Conservation (phyloP, 331 rosid genomes). For the Malus hybrid region DNA sequence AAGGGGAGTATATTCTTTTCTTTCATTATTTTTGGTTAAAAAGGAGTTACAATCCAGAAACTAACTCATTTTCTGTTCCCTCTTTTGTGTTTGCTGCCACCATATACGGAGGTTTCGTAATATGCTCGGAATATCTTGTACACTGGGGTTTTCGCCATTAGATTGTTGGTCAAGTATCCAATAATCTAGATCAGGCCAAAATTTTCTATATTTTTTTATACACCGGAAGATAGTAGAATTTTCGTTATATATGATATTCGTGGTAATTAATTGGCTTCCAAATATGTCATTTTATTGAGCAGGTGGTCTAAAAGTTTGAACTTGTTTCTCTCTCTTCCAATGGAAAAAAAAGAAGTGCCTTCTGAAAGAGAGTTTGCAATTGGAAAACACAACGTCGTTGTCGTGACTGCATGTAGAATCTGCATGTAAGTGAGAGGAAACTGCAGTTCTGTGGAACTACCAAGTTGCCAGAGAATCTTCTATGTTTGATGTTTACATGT, state of each 20-base stretch:
- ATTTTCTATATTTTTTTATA: too few species aligned
- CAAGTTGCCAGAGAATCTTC: slow-evolving; percentile 49
- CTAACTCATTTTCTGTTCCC: background rate
- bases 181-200: background rate
- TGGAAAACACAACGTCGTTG: slow-evolving; percentile 21
- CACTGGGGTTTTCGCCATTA: background rate
- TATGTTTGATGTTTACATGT: slow-evolving; percentile 18
- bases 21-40: too few species aligned
- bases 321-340: slow-evolving; percentile 23
- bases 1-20: background rate
- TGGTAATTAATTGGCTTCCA: background rate
- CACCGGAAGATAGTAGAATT: too few species aligned
- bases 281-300: slow-evolving; percentile 35
- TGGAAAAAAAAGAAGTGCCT: slow-evolving; percentile 2
- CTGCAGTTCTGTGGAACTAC: slow-evolving; percentile 18
- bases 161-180: background rate
- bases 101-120: background rate
- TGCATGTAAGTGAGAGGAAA: slow-evolving; percentile 19
- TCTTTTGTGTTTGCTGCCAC: background rate
- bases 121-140: background rate
- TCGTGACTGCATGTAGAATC: slow-evolving; percentile 10
- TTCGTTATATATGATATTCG: background rate
- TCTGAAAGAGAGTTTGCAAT: slow-evolving; percentile 19
- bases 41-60: too few species aligned
- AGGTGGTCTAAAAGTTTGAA: slow-evolving; percentile 26